Base-by-base conservation (phyloP, 148 eudicot species). In the Simmondsia chinensis region DNA sequence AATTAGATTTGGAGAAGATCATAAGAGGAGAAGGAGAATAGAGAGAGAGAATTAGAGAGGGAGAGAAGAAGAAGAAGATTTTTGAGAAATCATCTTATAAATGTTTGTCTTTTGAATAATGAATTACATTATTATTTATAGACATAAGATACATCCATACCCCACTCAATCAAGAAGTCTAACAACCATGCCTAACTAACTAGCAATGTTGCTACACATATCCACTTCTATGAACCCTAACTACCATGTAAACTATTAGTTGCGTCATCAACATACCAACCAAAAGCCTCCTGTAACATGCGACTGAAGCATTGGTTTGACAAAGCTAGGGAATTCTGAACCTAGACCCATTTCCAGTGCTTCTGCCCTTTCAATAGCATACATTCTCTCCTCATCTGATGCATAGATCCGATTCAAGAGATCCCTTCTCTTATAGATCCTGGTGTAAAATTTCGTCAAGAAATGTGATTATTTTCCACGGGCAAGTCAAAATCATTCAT, bases 271-370 rank as follows among this genome's bases (percentile, higher is more conserved):
- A 55, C 72, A 50, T 46, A 79, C 86, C 78, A 79, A 49, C 86
- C 86, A 87, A 71, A 82, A 87, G 9, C 96, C 93, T 11, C 83
- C 84, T 15, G 81, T 66, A 13, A 87, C 93, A 67, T 87, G 96
- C 9, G 96, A 87, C 16, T 77, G 93, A 54, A 87, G 93, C 96
- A 87, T 87, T 20, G 96, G 72, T 40, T 75, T 87, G 23, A 82
- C 70, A 52, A 74, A 87, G 46, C 68, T 40, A 2, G 96, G 93
- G 36, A 45, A 47, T 8, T 69, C 61, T 30, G 73, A 38, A 3
- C 32, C 75, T 17, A 87, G 59, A 9, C 27, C 48, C 6, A 64
- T 46, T 33, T 71, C 68, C 1, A 79, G 31, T 14, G 56, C 32
- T 27, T 73, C 71, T 4, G 96, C 96, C 57, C 59, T 71, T 10